These are phyloP conservation scores for Diutina siamensis DNA, from an alignment of 1,139 yeast genomes.

Conservation along the genomic window DNA sequence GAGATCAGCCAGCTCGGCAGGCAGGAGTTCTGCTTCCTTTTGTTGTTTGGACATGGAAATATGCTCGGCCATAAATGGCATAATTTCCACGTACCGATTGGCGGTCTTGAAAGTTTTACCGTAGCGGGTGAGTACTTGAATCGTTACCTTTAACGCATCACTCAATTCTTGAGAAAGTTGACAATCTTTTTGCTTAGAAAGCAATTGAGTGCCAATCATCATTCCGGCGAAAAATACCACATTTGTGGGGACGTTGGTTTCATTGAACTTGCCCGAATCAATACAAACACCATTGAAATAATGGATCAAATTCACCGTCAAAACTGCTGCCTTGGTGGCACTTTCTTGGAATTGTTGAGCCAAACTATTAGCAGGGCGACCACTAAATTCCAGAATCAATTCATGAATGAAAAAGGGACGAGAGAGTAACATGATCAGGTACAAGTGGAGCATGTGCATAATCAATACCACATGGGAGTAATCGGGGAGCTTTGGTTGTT, in stretches of 20 bases:
- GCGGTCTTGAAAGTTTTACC: slow-evolving; percentile 13
- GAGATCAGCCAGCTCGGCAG: slow-evolving; percentile 7
- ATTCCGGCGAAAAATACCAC: neutral
- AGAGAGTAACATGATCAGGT: slow-evolving; percentile 7
- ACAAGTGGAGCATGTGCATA: slow-evolving; percentile 7
- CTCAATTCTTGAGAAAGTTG: slow-evolving; percentile 8
- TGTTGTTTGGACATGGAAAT: slow-evolving; percentile 8
- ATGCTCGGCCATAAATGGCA: slow-evolving; percentile 12
- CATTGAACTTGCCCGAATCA: neutral
- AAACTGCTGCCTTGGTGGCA: slow-evolving; percentile 11
- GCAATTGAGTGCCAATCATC: slow-evolving; percentile 2
- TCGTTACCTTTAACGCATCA: slow-evolving; percentile 10
- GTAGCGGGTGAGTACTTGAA: slow-evolving; percentile 11
- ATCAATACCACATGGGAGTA: slow-evolving; percentile 3
- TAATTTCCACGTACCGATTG: slow-evolving; percentile 12
- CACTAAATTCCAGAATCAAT: slow-evolving; percentile 18
- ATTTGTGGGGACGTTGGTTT: slow-evolving; percentile 2
- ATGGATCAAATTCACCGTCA: slow-evolving; percentile 11
- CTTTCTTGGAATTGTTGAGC: slow-evolving; percentile 14
- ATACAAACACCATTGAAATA: slow-evolving; percentile 6
- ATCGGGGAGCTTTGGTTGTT: slow-evolving; percentile 1
- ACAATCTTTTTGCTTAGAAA: neutral
- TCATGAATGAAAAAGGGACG: slow-evolving; percentile 16
- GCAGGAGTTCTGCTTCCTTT: slow-evolving; percentile 1
- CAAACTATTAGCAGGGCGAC: slow-evolving; percentile 16